phyloP scores from a whole-genome alignment of 805 yeast genomes.

The Zygotorulaspora florentina region DNA sequence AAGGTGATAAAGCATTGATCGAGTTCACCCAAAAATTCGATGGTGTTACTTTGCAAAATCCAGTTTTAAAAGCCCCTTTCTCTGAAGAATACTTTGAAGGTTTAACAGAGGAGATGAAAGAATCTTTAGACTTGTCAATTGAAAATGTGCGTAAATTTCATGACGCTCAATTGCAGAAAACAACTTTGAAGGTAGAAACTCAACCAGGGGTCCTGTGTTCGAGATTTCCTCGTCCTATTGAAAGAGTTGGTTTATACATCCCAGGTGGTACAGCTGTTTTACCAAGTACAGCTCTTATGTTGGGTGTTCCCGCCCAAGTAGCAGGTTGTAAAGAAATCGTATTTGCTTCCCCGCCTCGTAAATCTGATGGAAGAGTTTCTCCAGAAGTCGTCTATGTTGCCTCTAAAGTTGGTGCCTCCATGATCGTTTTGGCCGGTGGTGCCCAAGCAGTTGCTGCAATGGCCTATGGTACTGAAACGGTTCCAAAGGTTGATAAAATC shows the following conservation, averaged over 20 bases:
- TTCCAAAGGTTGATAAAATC: conserved; percentile 93
- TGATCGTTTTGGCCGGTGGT: conserved; percentile 95
- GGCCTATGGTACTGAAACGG: conserved; percentile 95
- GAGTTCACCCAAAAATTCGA: conserved; percentile 91
- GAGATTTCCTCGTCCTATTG: conserved; percentile 92
- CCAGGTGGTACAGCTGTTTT: conserved; percentile 99
- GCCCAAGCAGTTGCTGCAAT: conserved; percentile 98
- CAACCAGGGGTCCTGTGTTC: conserved; percentile 92
- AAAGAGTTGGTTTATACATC: conserved; percentile 88
- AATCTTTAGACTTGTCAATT: conserved; percentile 85
- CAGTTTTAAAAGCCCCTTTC: conserved; percentile 86
- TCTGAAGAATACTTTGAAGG: conserved; percentile 70
- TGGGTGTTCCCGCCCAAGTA: conserved; percentile 97
- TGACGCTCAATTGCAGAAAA: conserved; percentile 79
- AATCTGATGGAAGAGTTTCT: conserved; percentile 78
- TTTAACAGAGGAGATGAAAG: conserved; percentile 66
- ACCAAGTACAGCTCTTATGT: conserved; percentile 96
- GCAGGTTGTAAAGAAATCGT: conserved; percentile 94
- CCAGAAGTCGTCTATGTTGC: conserved; percentile 99
- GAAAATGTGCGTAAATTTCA: conserved; percentile 89
- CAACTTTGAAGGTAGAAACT: conserved; percentile 79
- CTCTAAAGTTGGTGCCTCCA: conserved; percentile 85
- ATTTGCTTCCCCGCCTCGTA: conserved; percentile 92
- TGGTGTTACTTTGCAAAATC: conserved; percentile 64
- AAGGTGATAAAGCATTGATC: conserved; percentile 85